Conservation (phyloP, 345 rosid species). For the Populus nigra region DNA sequence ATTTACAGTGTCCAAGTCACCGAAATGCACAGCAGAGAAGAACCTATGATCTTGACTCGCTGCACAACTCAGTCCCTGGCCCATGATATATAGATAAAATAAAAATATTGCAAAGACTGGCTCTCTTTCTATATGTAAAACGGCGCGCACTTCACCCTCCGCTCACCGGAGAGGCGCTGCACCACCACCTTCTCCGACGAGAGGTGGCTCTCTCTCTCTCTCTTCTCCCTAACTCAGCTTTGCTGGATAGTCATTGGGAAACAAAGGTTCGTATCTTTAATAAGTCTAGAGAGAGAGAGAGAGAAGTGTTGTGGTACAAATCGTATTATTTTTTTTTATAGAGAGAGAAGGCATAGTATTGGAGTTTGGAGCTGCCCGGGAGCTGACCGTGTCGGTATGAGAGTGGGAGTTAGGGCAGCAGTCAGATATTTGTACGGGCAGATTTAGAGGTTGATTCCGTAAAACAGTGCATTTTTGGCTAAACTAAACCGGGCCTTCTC, state of each 20-base stretch:
- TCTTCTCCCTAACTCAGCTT: neutral
- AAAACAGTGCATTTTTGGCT: conserved; percentile 1
- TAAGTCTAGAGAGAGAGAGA: conserved; percentile 5
- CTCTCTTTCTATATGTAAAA: neutral
- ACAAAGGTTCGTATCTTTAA: conserved; percentile 15
- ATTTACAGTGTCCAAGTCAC: conserved; percentile 51
- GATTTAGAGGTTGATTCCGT: conserved; percentile 14
- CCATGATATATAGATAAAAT: conserved; percentile 45
- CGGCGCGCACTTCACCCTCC: conserved; percentile 13
- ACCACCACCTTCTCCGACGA: conserved; percentile 28
- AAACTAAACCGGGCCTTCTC: neutral
- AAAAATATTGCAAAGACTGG: neutral
- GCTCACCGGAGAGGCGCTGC: conserved; percentile 17
- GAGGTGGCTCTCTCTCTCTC: conserved; percentile 12
- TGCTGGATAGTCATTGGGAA: neutral
- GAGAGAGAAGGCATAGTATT: conserved; percentile 25
- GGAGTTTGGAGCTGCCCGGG: conserved; percentile 52
- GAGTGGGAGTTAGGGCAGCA: conserved; percentile 11
- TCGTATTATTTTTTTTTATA: neutral
- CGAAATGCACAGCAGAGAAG: conserved; percentile 72
- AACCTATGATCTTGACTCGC: conserved; percentile 64
- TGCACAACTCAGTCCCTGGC: conserved; percentile 87
- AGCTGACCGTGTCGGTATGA: conserved; percentile 23
- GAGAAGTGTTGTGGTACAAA: neutral
- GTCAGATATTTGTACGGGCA: conserved; percentile 34